These are phyloP conservation scores for Aspergillus aculeatus DNA, from an alignment of 2,329 filamentous ascomycete species.

Conservation along the genomic window DNA sequence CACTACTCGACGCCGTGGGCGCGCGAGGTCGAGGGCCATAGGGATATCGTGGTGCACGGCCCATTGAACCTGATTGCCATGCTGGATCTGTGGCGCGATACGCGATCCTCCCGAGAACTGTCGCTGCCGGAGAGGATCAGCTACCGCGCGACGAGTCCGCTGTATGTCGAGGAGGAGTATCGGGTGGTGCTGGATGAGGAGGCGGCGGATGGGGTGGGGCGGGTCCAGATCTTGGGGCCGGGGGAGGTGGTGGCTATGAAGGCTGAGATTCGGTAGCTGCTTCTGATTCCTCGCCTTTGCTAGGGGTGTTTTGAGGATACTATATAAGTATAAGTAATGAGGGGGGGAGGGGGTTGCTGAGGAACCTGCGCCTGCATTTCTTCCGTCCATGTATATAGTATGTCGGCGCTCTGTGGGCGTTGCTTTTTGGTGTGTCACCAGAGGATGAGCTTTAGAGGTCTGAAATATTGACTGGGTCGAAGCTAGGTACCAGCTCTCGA, in stretches of 20 bases:
- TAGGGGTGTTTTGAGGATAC: too few relatives aligned
- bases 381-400: too few relatives aligned
- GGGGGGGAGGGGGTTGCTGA: too few relatives aligned
- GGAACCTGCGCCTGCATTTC: too few relatives aligned
- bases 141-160: slow-evolving; percentile 51
- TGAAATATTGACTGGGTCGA: too few relatives aligned
- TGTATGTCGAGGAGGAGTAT: slow-evolving; percentile 52
- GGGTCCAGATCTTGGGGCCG: slow-evolving; percentile 36
- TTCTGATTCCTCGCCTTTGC: too few relatives aligned
- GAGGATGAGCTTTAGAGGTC: too few relatives aligned
- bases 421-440: too few relatives aligned
- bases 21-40: slow-evolving; percentile 44
- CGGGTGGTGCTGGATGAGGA: slow-evolving; percentile 42
- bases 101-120: slow-evolving; percentile 15
- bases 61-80: slow-evolving; percentile 46
- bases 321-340: too few relatives aligned
- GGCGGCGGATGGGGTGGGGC: slow-evolving; percentile 28
- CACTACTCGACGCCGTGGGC: slow-evolving; percentile 47
- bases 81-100: slow-evolving; percentile 46
- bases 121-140: slow-evolving; percentile 43
- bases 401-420: too few relatives aligned
- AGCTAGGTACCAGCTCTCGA: too few relatives aligned
- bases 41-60: slow-evolving; percentile 45
- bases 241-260: slow-evolving; percentile 38
- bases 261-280: slow-evolving; percentile 30